Conservation (phyloP, 2,329 filamentous ascomycete species). For the Fusarium chaquense region DNA sequence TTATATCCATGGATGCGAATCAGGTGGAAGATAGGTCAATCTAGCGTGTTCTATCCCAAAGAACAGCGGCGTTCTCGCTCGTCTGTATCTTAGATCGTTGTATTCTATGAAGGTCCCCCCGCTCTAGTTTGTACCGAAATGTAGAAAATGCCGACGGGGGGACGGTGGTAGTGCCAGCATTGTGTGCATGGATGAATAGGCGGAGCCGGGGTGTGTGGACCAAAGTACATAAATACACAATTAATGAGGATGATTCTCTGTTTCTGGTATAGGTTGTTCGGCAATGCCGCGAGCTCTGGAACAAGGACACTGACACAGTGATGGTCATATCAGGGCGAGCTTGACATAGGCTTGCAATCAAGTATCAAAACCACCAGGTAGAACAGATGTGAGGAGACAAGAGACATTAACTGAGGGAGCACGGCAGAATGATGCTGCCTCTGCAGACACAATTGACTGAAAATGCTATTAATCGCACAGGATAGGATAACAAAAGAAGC, state of each 20-base stretch:
- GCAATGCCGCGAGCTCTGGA: slow-evolving; percentile 7
- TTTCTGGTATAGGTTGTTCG: slow-evolving; percentile 14
- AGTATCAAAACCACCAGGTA: background rate
- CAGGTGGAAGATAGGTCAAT: slow-evolving; percentile 23
- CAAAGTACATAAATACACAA: slow-evolving; percentile 14
- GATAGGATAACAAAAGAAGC: slow-evolving; percentile 15
- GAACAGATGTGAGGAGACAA: slow-evolving; percentile 18
- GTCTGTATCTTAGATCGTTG: background rate
- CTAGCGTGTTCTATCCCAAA: slow-evolving; percentile 24
- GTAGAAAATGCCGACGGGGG: slow-evolving; percentile 33
- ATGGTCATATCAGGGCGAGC: background rate
- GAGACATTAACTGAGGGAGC: slow-evolving; percentile 16
- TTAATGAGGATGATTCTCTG: slow-evolving; percentile 3
- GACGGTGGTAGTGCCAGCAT: slow-evolving; percentile 40
- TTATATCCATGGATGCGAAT: slow-evolving; percentile 24
- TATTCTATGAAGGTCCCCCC: slow-evolving; percentile 2
- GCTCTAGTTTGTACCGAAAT: slow-evolving; percentile 12
- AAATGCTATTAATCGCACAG: slow-evolving; percentile 1
- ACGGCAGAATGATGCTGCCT: slow-evolving; percentile 11
- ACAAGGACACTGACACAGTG: background rate
- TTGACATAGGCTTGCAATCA: background rate
- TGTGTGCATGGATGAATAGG: slow-evolving; percentile 32
- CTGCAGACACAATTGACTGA: slow-evolving; percentile 12
- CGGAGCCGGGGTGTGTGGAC: slow-evolving; percentile 39
- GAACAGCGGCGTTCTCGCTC: slow-evolving; percentile 2